Conservation (phyloP, 1,284 basidiomycete species). For the Ceratobasidium sp. region DNA sequence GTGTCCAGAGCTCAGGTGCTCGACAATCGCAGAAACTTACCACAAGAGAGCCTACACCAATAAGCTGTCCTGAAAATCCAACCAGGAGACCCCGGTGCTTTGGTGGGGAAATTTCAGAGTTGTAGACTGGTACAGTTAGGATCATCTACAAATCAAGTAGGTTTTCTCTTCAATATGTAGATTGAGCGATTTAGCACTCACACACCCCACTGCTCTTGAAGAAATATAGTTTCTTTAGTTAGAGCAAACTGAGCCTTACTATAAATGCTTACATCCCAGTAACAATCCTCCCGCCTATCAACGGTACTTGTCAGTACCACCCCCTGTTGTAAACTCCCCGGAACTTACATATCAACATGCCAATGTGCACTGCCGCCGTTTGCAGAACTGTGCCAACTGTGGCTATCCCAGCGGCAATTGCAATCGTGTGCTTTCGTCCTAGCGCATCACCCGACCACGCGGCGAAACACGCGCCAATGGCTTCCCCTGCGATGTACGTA, state of each 20-base stretch:
- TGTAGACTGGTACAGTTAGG: conserved; percentile 38
- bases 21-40: neutral
- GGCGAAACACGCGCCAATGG: conserved; percentile 35
- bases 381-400: conserved; percentile 27
- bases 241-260: neutral
- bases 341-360: conserved; percentile 32
- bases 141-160: conserved; percentile 19
- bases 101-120: conserved; percentile 38
- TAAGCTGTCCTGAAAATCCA: conserved; percentile 27
- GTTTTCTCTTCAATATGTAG: too few species aligned
- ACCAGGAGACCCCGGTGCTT: conserved; percentile 32
- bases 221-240: neutral
- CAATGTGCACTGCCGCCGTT: conserved; percentile 34
- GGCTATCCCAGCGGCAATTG: conserved; percentile 15
- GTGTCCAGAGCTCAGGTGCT: too few species aligned
- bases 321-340: too few species aligned
- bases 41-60: conserved; percentile 34
- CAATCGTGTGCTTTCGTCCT: conserved; percentile 25
- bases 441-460: conserved; percentile 37
- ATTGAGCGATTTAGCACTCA: neutral
- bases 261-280: conserved; percentile 27
- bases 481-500: conserved; percentile 37
- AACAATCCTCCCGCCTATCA: conserved; percentile 35
- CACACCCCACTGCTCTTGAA: conserved; percentile 33
- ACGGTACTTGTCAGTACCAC: too few species aligned